Conservation (phyloP, 192 early-diverging fungal genomes). For the Coemansia sp. region DNA sequence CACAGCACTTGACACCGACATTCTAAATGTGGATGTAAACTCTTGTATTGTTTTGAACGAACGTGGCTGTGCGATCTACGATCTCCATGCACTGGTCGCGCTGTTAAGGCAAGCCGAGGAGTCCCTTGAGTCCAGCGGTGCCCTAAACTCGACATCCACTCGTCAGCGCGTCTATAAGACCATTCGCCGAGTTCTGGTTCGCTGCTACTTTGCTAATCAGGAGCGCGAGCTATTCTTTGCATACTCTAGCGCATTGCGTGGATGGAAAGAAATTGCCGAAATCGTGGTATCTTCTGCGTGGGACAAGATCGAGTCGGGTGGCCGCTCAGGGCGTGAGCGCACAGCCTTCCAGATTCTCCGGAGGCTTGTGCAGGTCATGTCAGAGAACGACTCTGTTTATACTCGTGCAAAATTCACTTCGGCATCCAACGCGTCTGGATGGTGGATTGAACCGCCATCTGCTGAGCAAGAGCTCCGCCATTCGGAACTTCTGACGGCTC, state of each 20-base stretch:
- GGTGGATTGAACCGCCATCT: conserved; percentile 31
- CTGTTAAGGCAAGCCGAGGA: conserved; percentile 57
- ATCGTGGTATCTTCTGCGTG: conserved; percentile 61
- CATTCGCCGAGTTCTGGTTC: conserved; percentile 62
- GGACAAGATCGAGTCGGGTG: conserved; percentile 65
- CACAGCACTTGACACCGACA: conserved; percentile 73
- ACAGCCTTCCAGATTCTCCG: conserved; percentile 65
- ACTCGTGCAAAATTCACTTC: conserved; percentile 2
- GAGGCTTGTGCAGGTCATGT: conserved; percentile 59
- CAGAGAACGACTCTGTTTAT: conserved; percentile 34
- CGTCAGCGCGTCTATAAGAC: conserved; percentile 56
- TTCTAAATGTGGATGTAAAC: conserved; percentile 58
- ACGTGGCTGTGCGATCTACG: conserved; percentile 63
- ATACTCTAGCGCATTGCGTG: conserved; percentile 65
- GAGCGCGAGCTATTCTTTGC: conserved; percentile 68
- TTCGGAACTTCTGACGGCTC: conserved; percentile 36
- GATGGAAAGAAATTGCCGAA: conserved; percentile 83
- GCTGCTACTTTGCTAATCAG: conserved; percentile 74
- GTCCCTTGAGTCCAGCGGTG: conserved; percentile 49
- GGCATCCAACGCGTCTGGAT: neutral
- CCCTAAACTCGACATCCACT: conserved; percentile 48
- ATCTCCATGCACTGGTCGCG: conserved; percentile 68
- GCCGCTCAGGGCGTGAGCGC: conserved; percentile 57
- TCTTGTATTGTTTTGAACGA: conserved; percentile 58
- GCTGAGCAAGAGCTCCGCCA: conserved; percentile 39